These are phyloP conservation scores for Ganoderma boninense DNA, from an alignment of 1,284 basidiomycete species.

Conservation along the genomic window DNA sequence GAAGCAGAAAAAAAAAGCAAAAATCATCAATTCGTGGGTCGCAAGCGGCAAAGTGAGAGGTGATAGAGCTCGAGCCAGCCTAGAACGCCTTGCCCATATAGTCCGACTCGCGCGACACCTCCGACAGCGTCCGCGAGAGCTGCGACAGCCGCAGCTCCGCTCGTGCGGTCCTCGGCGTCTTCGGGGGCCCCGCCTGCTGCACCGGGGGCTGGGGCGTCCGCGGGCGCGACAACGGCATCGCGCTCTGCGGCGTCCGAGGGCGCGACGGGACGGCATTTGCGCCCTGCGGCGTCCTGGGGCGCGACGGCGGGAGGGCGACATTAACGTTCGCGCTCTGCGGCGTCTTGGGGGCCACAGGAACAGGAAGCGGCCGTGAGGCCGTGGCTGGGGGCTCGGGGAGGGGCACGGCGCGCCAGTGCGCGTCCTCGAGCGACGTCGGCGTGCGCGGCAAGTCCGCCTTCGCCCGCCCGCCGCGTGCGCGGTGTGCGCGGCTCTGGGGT, in stretches of 20 bases:
- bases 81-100: background rate
- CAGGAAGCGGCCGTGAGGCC: slow-evolving; percentile 6
- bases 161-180: slow-evolving; percentile 3
- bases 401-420: slow-evolving; percentile 21
- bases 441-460: slow-evolving; percentile 25
- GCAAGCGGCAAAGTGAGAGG: too few species aligned
- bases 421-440: slow-evolving; percentile 31
- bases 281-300: slow-evolving; percentile 11
- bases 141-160: slow-evolving; percentile 28
- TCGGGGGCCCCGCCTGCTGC: background rate
- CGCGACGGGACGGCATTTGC: slow-evolving; percentile 13
- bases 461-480: slow-evolving; percentile 12
- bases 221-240: background rate
- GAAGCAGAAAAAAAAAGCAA: background rate
- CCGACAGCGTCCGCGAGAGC: slow-evolving; percentile 27
- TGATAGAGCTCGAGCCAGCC: background rate
- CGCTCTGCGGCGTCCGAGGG: slow-evolving; percentile 13
- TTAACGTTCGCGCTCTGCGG: background rate
- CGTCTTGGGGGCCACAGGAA: slow-evolving; percentile 10
- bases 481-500: background rate
- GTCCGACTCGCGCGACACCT: slow-evolving; percentile 25
- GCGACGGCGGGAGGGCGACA: background rate
- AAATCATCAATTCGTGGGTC: background rate
- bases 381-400: background rate
- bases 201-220: slow-evolving; percentile 11